Conservation (phyloP, 2,329 filamentous ascomycete genomes). For the Colletotrichum godetiae region DNA sequence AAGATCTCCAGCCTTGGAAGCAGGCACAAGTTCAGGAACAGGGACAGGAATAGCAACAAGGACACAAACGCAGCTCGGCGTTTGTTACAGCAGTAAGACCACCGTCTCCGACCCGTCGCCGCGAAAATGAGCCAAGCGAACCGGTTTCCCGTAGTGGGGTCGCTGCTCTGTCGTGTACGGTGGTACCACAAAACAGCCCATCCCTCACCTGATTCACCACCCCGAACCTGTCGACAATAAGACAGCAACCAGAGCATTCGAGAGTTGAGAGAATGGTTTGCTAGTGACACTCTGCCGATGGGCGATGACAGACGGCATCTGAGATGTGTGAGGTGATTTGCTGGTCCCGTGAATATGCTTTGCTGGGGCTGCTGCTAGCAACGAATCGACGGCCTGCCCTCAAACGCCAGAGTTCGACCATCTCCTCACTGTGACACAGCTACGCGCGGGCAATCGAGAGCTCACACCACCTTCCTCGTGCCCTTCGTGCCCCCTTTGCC, state of each 20-base stretch:
- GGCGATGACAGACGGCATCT: background rate
- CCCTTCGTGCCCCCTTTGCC: background rate
- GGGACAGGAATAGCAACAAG: background rate
- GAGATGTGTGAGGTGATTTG: constrained; percentile 11
- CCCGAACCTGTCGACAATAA: constrained; percentile 12
- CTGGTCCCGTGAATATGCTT: constrained; percentile 9
- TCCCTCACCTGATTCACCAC: constrained; percentile 21
- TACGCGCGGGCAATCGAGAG: background rate
- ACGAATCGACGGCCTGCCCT: background rate
- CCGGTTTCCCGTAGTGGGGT: constrained; percentile 15
- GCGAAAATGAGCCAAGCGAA: background rate
- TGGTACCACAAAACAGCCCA: constrained; percentile 34
- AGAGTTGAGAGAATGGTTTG: background rate
- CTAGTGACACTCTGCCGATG: background rate
- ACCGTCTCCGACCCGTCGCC: background rate
- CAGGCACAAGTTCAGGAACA: background rate
- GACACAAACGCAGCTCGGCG: background rate
- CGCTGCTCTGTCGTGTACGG: background rate
- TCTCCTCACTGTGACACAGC: background rate
- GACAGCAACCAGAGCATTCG: background rate
- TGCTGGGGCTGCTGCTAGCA: background rate
- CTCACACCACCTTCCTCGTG: constrained; percentile 14
- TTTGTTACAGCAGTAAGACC: background rate
- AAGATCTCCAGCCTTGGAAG: background rate
- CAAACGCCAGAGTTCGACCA: background rate